Evolutionary conservation across 1,284 basidiomycete species (phyloP).

Genomic region (Trametes sp.): DNA sequence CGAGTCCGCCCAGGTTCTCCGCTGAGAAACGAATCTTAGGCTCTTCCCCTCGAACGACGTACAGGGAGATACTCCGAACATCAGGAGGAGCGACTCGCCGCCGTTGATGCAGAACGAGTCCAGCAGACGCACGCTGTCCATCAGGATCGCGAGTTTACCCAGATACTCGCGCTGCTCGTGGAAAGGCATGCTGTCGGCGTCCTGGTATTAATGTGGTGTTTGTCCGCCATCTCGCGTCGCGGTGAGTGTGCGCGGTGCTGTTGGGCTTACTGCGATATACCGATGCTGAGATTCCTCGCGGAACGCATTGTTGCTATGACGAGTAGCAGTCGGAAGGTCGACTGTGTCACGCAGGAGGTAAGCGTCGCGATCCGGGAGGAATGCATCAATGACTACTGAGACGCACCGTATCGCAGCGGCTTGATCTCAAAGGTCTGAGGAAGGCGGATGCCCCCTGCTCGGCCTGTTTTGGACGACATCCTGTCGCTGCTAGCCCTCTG

Average conservation of each 20-base stretch:
- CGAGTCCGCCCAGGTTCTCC: too few relatives aligned
- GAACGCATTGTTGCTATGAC: background rate
- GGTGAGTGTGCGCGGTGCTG: too few relatives aligned
- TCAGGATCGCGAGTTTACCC: background rate
- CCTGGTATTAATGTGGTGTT: too few relatives aligned
- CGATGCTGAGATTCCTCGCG: background rate
- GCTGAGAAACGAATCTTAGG: too few relatives aligned
- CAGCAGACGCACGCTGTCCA: background rate
- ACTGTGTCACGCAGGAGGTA: background rate
- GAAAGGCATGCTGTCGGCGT: conserved; percentile 1
- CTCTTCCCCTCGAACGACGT: background rate
- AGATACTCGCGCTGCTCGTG: background rate
- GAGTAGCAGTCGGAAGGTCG: conserved; percentile 6
- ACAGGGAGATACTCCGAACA: background rate
- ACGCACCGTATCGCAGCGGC: conserved; percentile 7
- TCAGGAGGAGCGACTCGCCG: conserved; percentile 6
- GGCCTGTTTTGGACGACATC: background rate
- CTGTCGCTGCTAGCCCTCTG: background rate
- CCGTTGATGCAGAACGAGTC: conserved; percentile 1
- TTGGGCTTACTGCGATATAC: background rate
- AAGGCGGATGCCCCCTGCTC: background rate
- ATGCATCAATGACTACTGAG: too few relatives aligned
- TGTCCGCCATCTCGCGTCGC: too few relatives aligned
- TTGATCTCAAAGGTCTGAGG: background rate
- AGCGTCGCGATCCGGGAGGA: background rate